These are phyloP conservation scores for Mortierella sp. DNA, from an alignment of 371 early-diverging fungal species.

Conservation along the genomic window DNA sequence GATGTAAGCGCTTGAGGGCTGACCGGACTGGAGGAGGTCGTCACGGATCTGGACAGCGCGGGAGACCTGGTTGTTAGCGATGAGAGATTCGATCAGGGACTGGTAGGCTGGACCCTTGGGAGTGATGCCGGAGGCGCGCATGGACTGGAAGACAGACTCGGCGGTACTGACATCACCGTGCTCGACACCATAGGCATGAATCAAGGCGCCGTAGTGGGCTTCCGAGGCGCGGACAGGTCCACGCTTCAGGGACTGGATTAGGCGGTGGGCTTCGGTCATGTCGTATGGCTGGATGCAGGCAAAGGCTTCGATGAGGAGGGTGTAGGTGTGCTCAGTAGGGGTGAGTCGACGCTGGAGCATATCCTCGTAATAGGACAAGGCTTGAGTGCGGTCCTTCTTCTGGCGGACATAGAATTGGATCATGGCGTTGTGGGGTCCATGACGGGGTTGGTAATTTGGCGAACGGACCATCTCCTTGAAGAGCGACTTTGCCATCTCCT, in stretches of 20 bases:
- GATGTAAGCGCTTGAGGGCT: slow-evolving; percentile 68
- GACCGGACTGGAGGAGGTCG: slow-evolving; percentile 60
- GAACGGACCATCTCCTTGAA: slow-evolving; percentile 67
- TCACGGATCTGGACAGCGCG: slow-evolving; percentile 64
- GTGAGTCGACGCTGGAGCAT: slow-evolving; percentile 59
- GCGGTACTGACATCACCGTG: slow-evolving; percentile 71
- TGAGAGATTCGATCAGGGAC: slow-evolving; percentile 68
- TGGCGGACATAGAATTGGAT: slow-evolving; percentile 76
- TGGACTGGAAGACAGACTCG: slow-evolving; percentile 62
- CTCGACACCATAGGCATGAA: slow-evolving; percentile 71
- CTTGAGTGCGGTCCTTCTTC: slow-evolving; percentile 66
- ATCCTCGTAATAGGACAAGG: slow-evolving; percentile 66
- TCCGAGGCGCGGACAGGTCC: slow-evolving; percentile 63
- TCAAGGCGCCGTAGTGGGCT: slow-evolving; percentile 69
- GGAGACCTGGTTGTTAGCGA: slow-evolving; percentile 63
- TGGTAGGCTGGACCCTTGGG: slow-evolving; percentile 70
- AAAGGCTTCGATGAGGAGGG: slow-evolving; percentile 70
- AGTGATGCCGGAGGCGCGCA: slow-evolving; percentile 60
- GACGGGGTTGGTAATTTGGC: slow-evolving; percentile 68
- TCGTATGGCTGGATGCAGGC: slow-evolving; percentile 73
- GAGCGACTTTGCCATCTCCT: slow-evolving; percentile 62
- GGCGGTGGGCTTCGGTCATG: slow-evolving; percentile 67
- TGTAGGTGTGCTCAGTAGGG: slow-evolving; percentile 71
- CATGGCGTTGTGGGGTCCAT: slow-evolving; percentile 72
- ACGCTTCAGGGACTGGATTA: slow-evolving; percentile 66